Evolutionary conservation across 2,329 filamentous ascomycete genomes (phyloP), one percentile per base, ranked within the genome.

Genomic region (Exophiala sp.): DNA sequence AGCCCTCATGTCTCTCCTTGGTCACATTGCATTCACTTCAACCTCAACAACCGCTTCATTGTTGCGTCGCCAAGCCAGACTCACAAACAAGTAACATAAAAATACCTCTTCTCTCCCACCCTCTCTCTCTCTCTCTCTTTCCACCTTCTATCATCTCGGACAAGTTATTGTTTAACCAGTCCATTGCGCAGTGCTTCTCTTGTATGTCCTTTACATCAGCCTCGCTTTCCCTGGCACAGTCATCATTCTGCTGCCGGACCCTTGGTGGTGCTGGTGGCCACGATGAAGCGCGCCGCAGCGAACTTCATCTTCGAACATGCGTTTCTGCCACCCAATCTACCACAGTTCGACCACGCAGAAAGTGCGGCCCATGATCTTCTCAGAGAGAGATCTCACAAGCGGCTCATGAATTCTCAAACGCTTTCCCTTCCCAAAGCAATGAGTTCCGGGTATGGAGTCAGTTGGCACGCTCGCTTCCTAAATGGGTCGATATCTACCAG

Each of bases 281-380:
- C 18, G 13, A 52, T 52, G 49, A 32, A 45, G 27, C 52, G n/a
- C 5, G 22, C 38, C 24, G 19, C 16, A 3, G 34, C 14, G 11
- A 27, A 22, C 30, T 73, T 70, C 53, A 52, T 75, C 1, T 64
- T 74, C 30, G 58, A 75, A 30, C 73, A 78, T 57, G 60, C 77
- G 1, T 73, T 76, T 16, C 65, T 78, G 0, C 75, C 75, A 0
- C 71, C 73, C 1, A 65, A 72, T 34, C 62, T 77, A 0, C 75
- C 74, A 0, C 67, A 75, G 42, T 27, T 59, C 37, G 62, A 67
- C 11, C 66, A 70, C 27, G 58, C 60, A 61, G 47, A 58, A 40
- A n/a, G 10, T 18, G 49, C 42, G 16, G 41, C 49, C 16, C 38
- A 50, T 24, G 24, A 34, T 9, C 22, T 55, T 6, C 53, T 55